Base-by-base conservation (phyloP, 2,329 filamentous ascomycete species). In the Colletotrichum sp. region DNA sequence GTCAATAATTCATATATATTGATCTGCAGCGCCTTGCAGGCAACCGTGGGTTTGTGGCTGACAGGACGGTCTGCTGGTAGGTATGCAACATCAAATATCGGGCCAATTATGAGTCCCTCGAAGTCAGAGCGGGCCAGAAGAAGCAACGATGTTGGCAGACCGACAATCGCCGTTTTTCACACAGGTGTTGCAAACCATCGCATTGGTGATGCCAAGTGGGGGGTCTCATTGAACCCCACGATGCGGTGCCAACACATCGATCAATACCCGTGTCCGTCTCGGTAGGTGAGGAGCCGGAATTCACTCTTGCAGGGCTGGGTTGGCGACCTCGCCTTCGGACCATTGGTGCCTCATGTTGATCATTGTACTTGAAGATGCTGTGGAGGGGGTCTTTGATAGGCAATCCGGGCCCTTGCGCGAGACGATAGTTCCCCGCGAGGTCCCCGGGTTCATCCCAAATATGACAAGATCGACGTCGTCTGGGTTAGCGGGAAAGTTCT, bases 1-100 rank as follows among this genome's bases (percentile, higher is more conserved):
- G 34, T 55, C 30, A 57, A 57, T 57, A 65, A 49, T 32, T 36
- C 44, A 71, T 63, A 71, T 63, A 75, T 67, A n/a, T 39, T 44
- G 66, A 77, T 77, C 72, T 75, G 66, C 75, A 52, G 34, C 72
- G 62, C 60, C 75, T 76, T 75, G 75, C 72, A 71, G 69, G 24
- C 30, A 30, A 24, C n/a, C 39, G 39, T 15, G 21, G 65, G 24
- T 44, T 59, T 28, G 73, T 32, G 26, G 60, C 32, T 39, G 4
- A 64, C 8, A 26, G 55, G 32, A 36, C 39, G 16, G 30, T 26
- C 28, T 44, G 9, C 12, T 64, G n/a, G 32, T 24, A 16, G 55
- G 44, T 21, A 52, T 59, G 13, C 30, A 65, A 63, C 26, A 18
- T 8, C 16, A 21, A 36, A 24, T 34, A 59, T 32, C 9, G 12